Base-by-base conservation (phyloP, 495 filamentous ascomycete species). In the Geopyxis carbonaria region DNA sequence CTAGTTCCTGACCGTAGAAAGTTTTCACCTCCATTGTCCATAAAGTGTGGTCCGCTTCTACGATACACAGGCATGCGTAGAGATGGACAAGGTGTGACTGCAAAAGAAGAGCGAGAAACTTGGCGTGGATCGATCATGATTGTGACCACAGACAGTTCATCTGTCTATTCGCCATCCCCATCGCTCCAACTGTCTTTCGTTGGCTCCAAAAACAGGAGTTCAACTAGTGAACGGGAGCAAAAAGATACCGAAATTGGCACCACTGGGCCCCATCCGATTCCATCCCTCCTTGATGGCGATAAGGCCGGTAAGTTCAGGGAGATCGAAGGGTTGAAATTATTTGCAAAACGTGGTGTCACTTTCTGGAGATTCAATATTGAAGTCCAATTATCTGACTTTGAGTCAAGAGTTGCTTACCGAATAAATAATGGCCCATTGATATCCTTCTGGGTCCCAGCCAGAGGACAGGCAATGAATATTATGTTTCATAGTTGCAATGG, bases 401-500 rank as follows among this genome's bases (percentile, higher is more conserved):
- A 93, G 53, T 69, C 80, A 42, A 77, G 85, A 31, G 78, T 97
- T 48, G 91, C 86, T 0, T 97, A 97, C 54, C 76, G 89, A 34
- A 92, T 97, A 60, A 97, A 97, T 56, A 68, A 73, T 44, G 89
- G 85, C 3, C 85, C 87, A 5, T 75, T 84, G 10, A 70, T 86
- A 19, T 79, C 75, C 7, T 97, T 97, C 59, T 97, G 89, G 89
- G 83, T 97, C 0, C 89, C 89, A 7, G 80, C 78, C 36, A 67
- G 64, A 35, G 79, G 75, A 16, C 70, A 93, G 59, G 69, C 78
- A 5, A 95, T 97, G 91, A 93, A 95, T 61, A 81, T 92, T 49
- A 92, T 94, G 84, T 95, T 92, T 61, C 71, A 95, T 64, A 87
- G 76, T 55, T 92, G 91, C 65, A 97, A 97, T 58, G 89, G 91